phyloP scores from a whole-genome alignment of 768 basidiomycete species.

The Phlebiopsis gigantea region DNA sequence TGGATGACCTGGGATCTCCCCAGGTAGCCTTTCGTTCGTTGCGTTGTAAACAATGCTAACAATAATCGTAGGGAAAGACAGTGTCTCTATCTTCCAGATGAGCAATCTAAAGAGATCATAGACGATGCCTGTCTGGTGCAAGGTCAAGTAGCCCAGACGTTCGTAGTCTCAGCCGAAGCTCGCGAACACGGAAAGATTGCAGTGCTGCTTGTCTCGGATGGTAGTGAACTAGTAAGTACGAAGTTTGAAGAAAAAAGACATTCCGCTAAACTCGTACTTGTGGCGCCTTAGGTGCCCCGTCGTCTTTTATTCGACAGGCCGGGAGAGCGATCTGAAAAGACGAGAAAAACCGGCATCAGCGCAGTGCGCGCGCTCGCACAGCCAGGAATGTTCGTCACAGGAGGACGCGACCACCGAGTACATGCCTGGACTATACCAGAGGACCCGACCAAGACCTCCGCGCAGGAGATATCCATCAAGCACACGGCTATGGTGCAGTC shows the following conservation, averaged over 20 bases:
- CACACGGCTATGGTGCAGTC: constrained; percentile 40
- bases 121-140: constrained; percentile 39
- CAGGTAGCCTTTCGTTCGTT: not conserved
- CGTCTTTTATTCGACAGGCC: constrained; percentile 11
- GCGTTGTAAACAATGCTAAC: not conserved
- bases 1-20: not conserved
- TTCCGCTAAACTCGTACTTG: not conserved
- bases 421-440: constrained; percentile 38
- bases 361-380: constrained; percentile 37
- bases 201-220: not conserved
- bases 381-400: constrained; percentile 40
- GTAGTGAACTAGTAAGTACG: not conserved
- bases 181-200: constrained; percentile 25
- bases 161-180: constrained; percentile 34
- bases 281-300: not conserved
- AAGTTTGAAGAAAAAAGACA: not conserved
- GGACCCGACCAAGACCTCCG: constrained; percentile 28
- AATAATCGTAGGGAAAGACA: not conserved
- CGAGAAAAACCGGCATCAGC: constrained; percentile 37
- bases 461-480: constrained; percentile 31
- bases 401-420: constrained; percentile 43
- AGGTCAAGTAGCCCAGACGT: constrained; percentile 16
- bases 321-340: not conserved
- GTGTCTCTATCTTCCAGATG: not conserved
- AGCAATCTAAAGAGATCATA: constrained; percentile 19